phyloP scores from a whole-genome alignment of 2,329 filamentous ascomycete species.

The Pestalotiopsis sp. region DNA sequence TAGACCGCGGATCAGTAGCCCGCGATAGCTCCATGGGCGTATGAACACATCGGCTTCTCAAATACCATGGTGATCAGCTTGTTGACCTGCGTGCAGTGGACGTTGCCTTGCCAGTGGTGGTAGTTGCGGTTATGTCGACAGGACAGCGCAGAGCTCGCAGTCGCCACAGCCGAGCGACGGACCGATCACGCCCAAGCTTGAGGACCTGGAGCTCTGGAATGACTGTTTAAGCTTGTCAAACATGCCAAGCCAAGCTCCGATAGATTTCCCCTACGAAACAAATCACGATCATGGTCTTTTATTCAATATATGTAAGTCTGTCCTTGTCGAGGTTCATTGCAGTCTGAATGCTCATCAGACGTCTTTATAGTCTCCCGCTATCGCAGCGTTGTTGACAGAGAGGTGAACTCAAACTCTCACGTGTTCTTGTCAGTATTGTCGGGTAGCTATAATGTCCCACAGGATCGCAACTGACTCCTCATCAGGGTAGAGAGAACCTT shows the following conservation, averaged over 20 bases:
- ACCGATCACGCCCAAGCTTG: slow-evolving; percentile 13
- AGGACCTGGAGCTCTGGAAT: slow-evolving; percentile 16
- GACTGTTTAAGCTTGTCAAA: background rate
- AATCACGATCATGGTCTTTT: slow-evolving; percentile 21
- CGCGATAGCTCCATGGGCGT: background rate
- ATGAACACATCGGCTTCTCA: background rate
- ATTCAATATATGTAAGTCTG: slow-evolving; percentile 23
- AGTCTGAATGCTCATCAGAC: background rate
- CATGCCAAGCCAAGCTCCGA: slow-evolving; percentile 18
- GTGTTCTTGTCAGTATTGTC: slow-evolving; percentile 2
- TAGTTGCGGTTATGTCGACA: slow-evolving; percentile 23
- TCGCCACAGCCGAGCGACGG: slow-evolving; percentile 13
- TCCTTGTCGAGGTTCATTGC: slow-evolving; percentile 6
- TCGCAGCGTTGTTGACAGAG: slow-evolving; percentile 21
- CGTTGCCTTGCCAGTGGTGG: slow-evolving; percentile 26
- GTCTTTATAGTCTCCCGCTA: slow-evolving; percentile 19
- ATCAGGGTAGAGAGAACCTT: slow-evolving; percentile 21
- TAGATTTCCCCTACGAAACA: slow-evolving; percentile 21
- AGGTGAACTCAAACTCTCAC: slow-evolving; percentile 16
- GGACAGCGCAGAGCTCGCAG: slow-evolving; percentile 14
- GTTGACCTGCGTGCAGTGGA: slow-evolving; percentile 20
- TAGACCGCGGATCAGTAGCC: background rate
- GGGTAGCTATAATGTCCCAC: slow-evolving; percentile 15
- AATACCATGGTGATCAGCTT: background rate
- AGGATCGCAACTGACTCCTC: background rate